These are phyloP conservation scores for Penicillium flavigenum DNA, from an alignment of 495 filamentous ascomycete genomes.

Conservation along the genomic window DNA sequence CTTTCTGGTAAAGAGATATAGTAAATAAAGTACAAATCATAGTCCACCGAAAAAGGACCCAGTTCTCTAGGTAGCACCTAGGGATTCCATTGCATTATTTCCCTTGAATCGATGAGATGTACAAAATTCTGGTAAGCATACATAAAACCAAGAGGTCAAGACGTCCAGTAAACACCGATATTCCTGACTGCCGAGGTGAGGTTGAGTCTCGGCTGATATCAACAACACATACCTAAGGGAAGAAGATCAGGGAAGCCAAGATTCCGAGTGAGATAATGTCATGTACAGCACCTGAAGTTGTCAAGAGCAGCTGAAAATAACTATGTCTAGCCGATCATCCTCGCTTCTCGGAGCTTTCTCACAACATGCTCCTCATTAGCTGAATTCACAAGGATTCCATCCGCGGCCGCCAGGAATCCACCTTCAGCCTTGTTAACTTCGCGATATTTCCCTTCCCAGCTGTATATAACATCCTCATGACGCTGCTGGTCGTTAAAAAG, in stretches of 20 bases:
- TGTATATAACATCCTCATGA: constrained; percentile 41
- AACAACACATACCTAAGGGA: too few species aligned
- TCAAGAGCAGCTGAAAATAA: not conserved
- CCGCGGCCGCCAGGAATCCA: constrained; percentile 24
- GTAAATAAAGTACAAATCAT: too few species aligned
- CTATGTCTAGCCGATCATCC: not conserved
- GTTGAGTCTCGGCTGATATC: too few species aligned
- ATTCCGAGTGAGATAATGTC: not conserved
- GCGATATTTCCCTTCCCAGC: constrained; percentile 36
- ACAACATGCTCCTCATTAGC: constrained; percentile 21
- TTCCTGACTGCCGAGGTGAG: constrained; percentile 9
- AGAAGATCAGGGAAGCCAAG: not conserved
- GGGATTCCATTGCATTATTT: too few species aligned
- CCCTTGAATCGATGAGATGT: too few species aligned
- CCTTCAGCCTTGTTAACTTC: constrained; percentile 40
- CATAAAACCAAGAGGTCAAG: constrained; percentile 21
- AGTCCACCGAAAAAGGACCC: too few species aligned
- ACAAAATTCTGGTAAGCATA: too few species aligned
- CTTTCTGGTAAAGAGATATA: too few species aligned
- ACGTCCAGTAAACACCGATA: constrained; percentile 14
- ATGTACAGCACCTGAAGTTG: not conserved
- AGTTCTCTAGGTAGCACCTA: too few species aligned
- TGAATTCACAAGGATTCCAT: constrained; percentile 13
- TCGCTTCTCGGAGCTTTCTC: constrained; percentile 5
- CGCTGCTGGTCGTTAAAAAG: constrained; percentile 36